Evolutionary conservation across 2,329 filamentous ascomycete genomes (phyloP), one percentile per base, ranked within the genome.

Genomic region (Eurotiales sp.): DNA sequence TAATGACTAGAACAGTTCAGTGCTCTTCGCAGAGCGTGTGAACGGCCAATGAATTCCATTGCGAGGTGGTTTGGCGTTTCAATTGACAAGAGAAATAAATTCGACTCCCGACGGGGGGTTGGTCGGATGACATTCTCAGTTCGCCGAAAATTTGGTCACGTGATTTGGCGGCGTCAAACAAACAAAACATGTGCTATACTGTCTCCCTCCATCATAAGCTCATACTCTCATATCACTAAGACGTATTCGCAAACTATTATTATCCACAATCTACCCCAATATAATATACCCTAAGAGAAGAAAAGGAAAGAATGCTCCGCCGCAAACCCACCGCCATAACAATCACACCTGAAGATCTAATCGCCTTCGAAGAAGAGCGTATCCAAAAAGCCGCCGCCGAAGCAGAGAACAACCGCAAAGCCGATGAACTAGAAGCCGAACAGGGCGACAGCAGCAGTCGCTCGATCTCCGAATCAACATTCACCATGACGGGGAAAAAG

Each of bases 311-410:
- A 51, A 77, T 78, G 75, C 72, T 78, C 52, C 75, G 75, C 55
- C 73, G 75, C 54, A 75, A 76, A 56, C 75, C 75, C 23, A 78
- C 75, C 19, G 72, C 73, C n/a, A 72, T 78, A 40, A 71, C 74
- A 39, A 66, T 78, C 19, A 77, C 75, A 1, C 64, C 69, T 3
- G 75, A 77, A 63, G 75, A 78, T 55, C 62, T 78, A 22, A 61
- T 68, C 14, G 59, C 69, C n/a, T 76, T 77, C 52, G 74, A 77
- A 62, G 72, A 77, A 55, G 52, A 62, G 15, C 67, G 66, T 46
- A 56, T 66, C 37, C 54, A 66, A 63, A 51, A 50, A 61, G 30
- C 52, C 55, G 23, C 52, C 55, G 23, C 58, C 60, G 43, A 43
- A 50, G 46, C 46, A 49, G 55, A 68, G 56, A 64, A 61, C 29